These are phyloP conservation scores for Mycena haematopus DNA, from an alignment of 768 basidiomycete genomes.

Conservation along the genomic window DNA sequence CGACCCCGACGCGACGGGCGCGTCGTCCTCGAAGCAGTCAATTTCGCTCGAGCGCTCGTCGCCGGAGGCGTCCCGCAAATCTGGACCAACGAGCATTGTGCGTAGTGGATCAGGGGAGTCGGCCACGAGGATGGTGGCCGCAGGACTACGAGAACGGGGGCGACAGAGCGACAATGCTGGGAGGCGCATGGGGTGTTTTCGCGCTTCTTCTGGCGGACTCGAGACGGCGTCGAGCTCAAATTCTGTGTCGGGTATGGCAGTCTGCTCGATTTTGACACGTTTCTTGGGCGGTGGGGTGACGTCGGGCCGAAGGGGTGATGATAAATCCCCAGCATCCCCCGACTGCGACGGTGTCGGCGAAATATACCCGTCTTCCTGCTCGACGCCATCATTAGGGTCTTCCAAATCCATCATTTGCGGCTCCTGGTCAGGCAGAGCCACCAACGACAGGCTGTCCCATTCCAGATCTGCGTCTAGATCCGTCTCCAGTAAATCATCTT, in stretches of 20 bases:
- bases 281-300: conserved; percentile 19
- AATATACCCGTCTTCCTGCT: conserved; percentile 84
- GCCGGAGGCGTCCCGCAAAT: conserved; percentile 52
- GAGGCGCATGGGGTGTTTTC: conserved; percentile 9
- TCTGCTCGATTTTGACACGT: conserved; percentile 29
- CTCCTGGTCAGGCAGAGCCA: conserved; percentile 45
- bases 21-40: conserved; percentile 44
- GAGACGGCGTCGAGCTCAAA: conserved; percentile 62
- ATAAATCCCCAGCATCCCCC: conserved; percentile 66
- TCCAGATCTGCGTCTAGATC: conserved; percentile 28
- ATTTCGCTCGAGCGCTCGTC: conserved; percentile 54
- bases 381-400: conserved; percentile 54
- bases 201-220: conserved; percentile 43
- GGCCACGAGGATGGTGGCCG: conserved; percentile 14
- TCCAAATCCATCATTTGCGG: conserved; percentile 46
- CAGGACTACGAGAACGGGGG: conserved; percentile 6
- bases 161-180: conserved; percentile 27
- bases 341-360: conserved; percentile 69
- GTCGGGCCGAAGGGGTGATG: conserved; percentile 60
- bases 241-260: conserved; percentile 42
- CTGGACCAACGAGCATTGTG: conserved; percentile 41
- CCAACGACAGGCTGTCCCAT: conserved; percentile 33
- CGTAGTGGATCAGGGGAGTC: conserved; percentile 19
- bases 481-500: conserved; percentile 21
- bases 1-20: conserved; percentile 32